Evolutionary conservation across 352 stramenopile genomes (phyloP).

Genomic region (Halophytophthora batemanensis): DNA sequence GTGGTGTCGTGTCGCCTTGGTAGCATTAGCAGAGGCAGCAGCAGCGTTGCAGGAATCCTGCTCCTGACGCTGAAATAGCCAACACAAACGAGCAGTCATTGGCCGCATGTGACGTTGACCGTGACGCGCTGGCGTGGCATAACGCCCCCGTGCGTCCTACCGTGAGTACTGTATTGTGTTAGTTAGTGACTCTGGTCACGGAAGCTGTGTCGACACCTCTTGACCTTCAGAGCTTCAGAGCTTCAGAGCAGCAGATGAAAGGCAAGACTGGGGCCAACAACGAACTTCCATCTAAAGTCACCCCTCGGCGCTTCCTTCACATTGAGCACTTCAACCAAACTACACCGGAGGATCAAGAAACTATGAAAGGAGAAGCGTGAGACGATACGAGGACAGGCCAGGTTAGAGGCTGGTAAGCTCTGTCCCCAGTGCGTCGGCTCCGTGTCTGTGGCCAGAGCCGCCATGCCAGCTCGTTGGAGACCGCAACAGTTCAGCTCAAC

Average conservation of each 20-base stretch:
- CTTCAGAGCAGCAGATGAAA: neutral
- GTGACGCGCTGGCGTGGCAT: slow-evolving; percentile 26
- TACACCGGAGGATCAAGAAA: slow-evolving; percentile 31
- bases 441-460: slow-evolving; percentile 8
- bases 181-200: too few relatives aligned
- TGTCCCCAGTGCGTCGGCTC: slow-evolving; percentile 1
- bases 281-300: slow-evolving; percentile 26
- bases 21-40: neutral
- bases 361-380: slow-evolving; percentile 30
- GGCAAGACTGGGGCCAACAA: neutral
- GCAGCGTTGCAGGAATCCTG: too few relatives aligned
- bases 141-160: neutral
- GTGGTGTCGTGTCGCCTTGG: neutral
- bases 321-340: slow-evolving; percentile 48
- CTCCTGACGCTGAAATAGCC: too few relatives aligned
- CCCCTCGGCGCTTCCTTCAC: slow-evolving; percentile 29
- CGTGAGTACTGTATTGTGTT: too few relatives aligned
- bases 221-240: neutral
- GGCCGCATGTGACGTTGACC: neutral
- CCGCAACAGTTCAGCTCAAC: slow-evolving; percentile 26
- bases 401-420: neutral
- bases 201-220: too few relatives aligned
- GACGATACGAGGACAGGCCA: slow-evolving; percentile 6
- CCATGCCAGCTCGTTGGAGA: slow-evolving; percentile 17
- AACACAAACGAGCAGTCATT: slow-evolving; percentile 1